Conservation (phyloP, 1,284 basidiomycete species). For the Malassezia restricta region DNA sequence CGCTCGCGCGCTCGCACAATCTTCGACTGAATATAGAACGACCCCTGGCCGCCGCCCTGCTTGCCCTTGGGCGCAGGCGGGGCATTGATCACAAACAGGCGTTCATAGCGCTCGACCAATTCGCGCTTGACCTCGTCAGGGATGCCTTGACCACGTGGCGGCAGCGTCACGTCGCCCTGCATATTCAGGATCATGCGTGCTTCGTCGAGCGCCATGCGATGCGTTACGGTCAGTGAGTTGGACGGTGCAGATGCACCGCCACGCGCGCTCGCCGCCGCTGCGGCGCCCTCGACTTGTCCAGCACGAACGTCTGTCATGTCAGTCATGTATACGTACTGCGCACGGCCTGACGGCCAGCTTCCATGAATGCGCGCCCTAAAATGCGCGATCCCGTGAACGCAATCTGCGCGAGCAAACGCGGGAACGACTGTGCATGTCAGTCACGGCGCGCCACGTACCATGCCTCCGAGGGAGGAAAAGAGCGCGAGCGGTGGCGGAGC, state of each 20-base stretch:
- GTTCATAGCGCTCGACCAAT: slow-evolving; percentile 62
- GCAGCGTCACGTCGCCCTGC: slow-evolving; percentile 53
- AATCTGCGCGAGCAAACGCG: slow-evolving; percentile 64
- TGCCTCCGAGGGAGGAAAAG: not conserved
- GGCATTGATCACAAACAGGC: slow-evolving; percentile 77
- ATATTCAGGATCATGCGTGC: slow-evolving; percentile 84
- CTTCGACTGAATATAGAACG: slow-evolving; percentile 80
- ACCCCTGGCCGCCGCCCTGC: slow-evolving; percentile 38
- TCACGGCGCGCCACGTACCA: slow-evolving; percentile 6
- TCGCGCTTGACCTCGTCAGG: slow-evolving; percentile 24
- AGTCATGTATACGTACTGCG: slow-evolving; percentile 58
- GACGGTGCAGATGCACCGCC: slow-evolving; percentile 31
- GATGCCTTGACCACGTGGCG: slow-evolving; percentile 13
- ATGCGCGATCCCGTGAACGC: slow-evolving; percentile 67
- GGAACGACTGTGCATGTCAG: slow-evolving; percentile 32
- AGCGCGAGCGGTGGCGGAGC: not conserved
- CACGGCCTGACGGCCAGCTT: slow-evolving; percentile 80
- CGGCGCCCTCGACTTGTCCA: slow-evolving; percentile 58
- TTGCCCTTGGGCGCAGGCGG: slow-evolving; percentile 46
- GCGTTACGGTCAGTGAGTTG: slow-evolving; percentile 53
- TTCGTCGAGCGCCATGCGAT: slow-evolving; percentile 90
- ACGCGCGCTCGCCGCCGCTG: slow-evolving; percentile 42
- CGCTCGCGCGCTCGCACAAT: slow-evolving; percentile 85
- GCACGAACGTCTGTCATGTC: slow-evolving; percentile 58
- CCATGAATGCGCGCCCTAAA: slow-evolving; percentile 77